Evolutionary conservation across 441 rosid species (phyloP).

Genomic region (Euphorbia celastroides): DNA sequence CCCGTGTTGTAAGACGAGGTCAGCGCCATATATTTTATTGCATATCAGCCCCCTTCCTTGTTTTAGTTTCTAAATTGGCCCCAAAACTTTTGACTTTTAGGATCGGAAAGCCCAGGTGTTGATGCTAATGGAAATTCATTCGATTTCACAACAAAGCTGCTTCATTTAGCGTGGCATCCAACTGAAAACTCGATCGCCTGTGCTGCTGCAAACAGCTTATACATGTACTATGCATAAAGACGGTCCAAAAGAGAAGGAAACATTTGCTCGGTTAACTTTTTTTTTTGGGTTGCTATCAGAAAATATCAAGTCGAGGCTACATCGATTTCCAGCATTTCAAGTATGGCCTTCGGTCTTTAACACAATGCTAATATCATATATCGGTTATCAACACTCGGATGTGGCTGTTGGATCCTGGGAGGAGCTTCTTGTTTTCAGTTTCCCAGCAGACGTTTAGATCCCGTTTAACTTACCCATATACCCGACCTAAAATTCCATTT

Average conservation of each 20-base stretch:
- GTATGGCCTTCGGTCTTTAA: conserved; percentile 24
- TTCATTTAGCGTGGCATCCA: conserved; percentile 98
- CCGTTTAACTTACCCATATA: conserved; percentile 12
- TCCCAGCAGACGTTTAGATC: conserved; percentile 29
- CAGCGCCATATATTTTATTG: conserved; percentile 12
- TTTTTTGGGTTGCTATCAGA: conserved; percentile 38
- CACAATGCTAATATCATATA: conserved; percentile 19
- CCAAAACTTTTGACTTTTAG: conserved; percentile 29
- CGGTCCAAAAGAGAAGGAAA: conserved; percentile 21
- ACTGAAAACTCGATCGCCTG: conserved; percentile 88
- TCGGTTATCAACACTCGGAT: conserved; percentile 9
- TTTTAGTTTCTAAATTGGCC: too few relatives aligned
- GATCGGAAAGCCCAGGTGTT: conserved; percentile 63
- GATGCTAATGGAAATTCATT: conserved; percentile 89
- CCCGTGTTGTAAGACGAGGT: conserved; percentile 78
- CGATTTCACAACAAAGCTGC: conserved; percentile 85
- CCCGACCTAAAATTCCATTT: conserved; percentile 20
- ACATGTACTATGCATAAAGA: conserved; percentile 90
- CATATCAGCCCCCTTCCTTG: neutral
- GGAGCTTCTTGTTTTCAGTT: conserved; percentile 19
- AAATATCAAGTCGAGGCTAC: conserved; percentile 44
- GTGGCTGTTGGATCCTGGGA: conserved; percentile 31
- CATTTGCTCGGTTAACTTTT: conserved; percentile 30
- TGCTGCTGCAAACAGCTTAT: conserved; percentile 98
- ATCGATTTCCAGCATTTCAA: conserved; percentile 23